A percentile compares a stretch with the other conserved stretches of the same genome.
Conservation (phyloP, 2,329 filamentous ascomycete species). For the Cryphonectria radicalis region DNA sequence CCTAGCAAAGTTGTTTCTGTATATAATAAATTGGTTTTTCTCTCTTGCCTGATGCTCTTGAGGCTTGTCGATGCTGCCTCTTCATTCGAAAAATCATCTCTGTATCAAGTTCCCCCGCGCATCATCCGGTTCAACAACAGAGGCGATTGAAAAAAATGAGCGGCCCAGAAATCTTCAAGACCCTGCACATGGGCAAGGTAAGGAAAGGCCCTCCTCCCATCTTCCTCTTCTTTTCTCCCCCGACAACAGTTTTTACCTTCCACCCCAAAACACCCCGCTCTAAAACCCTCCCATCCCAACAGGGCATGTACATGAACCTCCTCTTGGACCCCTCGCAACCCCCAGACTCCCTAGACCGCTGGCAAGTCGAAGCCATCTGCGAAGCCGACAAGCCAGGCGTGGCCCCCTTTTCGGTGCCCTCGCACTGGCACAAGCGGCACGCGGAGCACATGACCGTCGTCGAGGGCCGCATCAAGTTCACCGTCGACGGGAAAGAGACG, state of each 20-base stretch:
- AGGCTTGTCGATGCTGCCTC: not conserved
- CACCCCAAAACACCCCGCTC: not conserved
- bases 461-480: constrained; percentile 17
- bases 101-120: not conserved
- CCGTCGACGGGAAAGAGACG: not conserved
- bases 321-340: constrained; percentile 9
- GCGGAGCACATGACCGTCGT: constrained; percentile 9
- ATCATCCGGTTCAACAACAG: not conserved
- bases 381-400: constrained; percentile 12
- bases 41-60: not conserved
- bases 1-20: too few relatives aligned
- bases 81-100: not conserved
- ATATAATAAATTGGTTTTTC: too few relatives aligned
- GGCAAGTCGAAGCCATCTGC: constrained; percentile 1
- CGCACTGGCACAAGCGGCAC: constrained; percentile 22
- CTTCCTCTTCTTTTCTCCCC: too few relatives aligned
- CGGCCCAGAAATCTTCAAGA: constrained; percentile 7
- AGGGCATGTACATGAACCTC: constrained; percentile 9
- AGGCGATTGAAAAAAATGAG: not conserved
- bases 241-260: too few relatives aligned
- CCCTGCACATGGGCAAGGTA: constrained; percentile 22
- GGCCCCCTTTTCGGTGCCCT: not conserved
- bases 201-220: too few relatives aligned
- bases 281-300: not conserved
- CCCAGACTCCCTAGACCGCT: constrained; percentile 3